Conservation (phyloP, 805 yeast species). For the Debaryomyces prosopidis region DNA sequence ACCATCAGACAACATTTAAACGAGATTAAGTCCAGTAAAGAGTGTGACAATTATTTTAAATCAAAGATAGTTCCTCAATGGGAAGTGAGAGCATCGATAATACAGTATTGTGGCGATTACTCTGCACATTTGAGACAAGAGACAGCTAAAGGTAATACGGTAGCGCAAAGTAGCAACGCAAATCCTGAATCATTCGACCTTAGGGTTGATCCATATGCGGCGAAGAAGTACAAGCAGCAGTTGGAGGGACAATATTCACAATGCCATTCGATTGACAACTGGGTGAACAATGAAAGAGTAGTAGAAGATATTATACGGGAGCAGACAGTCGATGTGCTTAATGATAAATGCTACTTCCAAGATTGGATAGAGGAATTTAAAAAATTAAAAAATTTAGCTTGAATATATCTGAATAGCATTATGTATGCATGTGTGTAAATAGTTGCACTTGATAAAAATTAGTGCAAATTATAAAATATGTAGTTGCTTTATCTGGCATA, state of each 20-base stretch:
- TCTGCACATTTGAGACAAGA: constrained; percentile 22
- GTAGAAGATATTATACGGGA: constrained; percentile 36
- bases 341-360: constrained; percentile 35
- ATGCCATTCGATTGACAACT: constrained; percentile 31
- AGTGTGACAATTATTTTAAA: constrained; percentile 30
- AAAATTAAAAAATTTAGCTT: constrained; percentile 2
- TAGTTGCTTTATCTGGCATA: too few species aligned
- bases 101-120: constrained; percentile 31
- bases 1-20: constrained; percentile 38
- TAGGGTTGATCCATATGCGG: constrained; percentile 41
- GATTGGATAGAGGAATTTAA: constrained; percentile 36
- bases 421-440: background rate
- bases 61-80: constrained; percentile 35
- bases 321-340: constrained; percentile 32
- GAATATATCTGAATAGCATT: background rate
- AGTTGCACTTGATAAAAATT: background rate
- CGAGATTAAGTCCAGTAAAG: constrained; percentile 17
- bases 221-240: constrained; percentile 19
- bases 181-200: constrained; percentile 23
- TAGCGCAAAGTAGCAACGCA: background rate
- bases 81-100: constrained; percentile 29
- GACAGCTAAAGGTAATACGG: constrained; percentile 4
- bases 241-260: constrained; percentile 22
- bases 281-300: constrained; percentile 36
- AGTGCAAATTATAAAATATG: too few species aligned